phyloP scores from a whole-genome alignment of 2,329 filamentous ascomycete genomes.

The Verticillium tricorpus region DNA sequence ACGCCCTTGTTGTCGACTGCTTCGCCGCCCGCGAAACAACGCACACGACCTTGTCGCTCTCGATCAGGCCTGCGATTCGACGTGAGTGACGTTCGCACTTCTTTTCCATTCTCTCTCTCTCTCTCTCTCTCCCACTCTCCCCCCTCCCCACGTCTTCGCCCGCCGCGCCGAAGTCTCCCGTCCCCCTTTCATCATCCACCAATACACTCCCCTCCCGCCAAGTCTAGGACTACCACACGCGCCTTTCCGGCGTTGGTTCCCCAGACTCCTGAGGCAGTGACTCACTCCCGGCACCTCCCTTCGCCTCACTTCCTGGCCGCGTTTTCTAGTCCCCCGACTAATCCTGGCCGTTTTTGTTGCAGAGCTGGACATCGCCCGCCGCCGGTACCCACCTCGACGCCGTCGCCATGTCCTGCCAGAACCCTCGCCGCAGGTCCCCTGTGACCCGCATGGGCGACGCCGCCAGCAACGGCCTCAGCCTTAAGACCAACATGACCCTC shows the following conservation, averaged over 20 bases:
- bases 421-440: constrained; percentile 42
- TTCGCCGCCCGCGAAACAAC: not conserved
- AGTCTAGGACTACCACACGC: not conserved
- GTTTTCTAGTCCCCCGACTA: constrained; percentile 12
- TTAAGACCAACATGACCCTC: constrained; percentile 56
- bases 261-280: constrained; percentile 16
- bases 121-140: constrained; percentile 9
- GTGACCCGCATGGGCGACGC: constrained; percentile 33
- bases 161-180: constrained; percentile 1
- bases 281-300: constrained; percentile 22
- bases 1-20: not conserved
- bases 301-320: constrained; percentile 10
- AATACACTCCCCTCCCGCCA: not conserved
- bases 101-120: constrained; percentile 6
- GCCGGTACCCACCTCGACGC: constrained; percentile 12
- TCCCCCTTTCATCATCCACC: constrained; percentile 4
- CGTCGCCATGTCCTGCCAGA: constrained; percentile 41
- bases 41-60: not conserved
- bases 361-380: constrained; percentile 24
- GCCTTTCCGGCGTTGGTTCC: not conserved
- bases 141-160: not conserved
- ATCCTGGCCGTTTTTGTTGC: constrained; percentile 14
- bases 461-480: constrained; percentile 34
- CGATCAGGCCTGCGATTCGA: not conserved
- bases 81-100: not conserved